Percentiles rank a stretch among this genome's conserved stretches.
Evolutionary conservation across 1,284 basidiomycete genomes (phyloP).

Genomic region (Ceratobasidium sp.): DNA sequence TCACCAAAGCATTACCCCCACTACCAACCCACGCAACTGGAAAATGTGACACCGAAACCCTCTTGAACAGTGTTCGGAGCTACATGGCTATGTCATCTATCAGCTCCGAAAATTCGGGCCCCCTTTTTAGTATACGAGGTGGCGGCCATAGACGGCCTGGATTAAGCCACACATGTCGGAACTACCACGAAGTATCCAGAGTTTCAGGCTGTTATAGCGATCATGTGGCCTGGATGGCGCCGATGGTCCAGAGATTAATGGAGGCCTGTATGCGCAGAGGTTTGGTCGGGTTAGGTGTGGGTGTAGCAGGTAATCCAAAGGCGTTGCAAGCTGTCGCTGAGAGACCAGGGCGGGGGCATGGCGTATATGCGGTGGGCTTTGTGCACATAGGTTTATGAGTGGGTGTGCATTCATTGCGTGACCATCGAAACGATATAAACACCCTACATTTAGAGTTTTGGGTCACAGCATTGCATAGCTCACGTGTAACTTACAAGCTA

Average conservation of each 20-base stretch:
- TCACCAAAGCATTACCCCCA: neutral
- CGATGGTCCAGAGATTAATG: neutral
- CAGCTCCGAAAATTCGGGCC: neutral
- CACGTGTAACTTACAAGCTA: neutral
- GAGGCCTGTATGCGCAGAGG: constrained; percentile 5
- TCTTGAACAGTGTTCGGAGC: neutral
- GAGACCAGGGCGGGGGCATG: neutral
- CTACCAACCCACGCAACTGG: neutral
- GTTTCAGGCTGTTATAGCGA: neutral
- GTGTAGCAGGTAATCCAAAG: neutral
- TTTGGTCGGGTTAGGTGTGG: neutral
- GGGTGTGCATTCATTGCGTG: too few relatives aligned
- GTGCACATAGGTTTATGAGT: neutral
- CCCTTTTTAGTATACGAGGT: too few relatives aligned
- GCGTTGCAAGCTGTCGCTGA: neutral
- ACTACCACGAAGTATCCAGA: neutral
- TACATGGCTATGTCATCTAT: constrained; percentile 3
- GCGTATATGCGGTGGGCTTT: neutral
- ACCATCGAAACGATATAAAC: neutral
- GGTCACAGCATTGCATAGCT: neutral
- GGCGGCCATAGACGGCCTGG: constrained; percentile 7
- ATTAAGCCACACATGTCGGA: neutral
- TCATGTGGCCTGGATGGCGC: constrained; percentile 10
- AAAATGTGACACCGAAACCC: too few relatives aligned
- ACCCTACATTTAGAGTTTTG: neutral